Evolutionary conservation across 352 stramenopile species (phyloP).

Genomic region (Globisporangium camurandrum): DNA sequence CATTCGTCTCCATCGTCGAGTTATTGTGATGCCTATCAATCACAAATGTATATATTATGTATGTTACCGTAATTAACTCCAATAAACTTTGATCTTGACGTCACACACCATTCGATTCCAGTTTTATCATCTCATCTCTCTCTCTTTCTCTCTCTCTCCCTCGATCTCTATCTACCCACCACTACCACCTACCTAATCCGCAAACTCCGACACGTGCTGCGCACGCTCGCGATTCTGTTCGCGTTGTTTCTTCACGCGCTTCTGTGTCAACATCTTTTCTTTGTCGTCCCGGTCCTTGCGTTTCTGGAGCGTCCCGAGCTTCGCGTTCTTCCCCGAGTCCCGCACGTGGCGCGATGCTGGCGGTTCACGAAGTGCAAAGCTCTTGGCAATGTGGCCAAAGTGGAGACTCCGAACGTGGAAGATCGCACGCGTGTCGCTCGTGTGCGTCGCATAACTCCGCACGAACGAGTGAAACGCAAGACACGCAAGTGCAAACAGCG

Average conservation of each 20-base stretch:
- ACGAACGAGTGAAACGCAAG: slow-evolving; percentile 91
- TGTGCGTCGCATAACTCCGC: slow-evolving; percentile 90
- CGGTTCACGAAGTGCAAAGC: slow-evolving; percentile 85
- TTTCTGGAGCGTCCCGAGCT: slow-evolving; percentile 77
- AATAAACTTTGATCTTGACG: no score
- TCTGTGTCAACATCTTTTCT: slow-evolving; percentile 34
- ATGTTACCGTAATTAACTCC: no score
- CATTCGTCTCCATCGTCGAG: background rate
- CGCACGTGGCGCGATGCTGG: slow-evolving; percentile 75
- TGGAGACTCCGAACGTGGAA: slow-evolving; percentile 92
- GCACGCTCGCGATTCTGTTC: slow-evolving; percentile 57
- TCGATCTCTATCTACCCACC: background rate
- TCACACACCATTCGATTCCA: no score
- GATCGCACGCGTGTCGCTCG: slow-evolving; percentile 84
- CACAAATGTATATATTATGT: no score
- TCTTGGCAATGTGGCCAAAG: slow-evolving; percentile 92
- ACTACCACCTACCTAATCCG: slow-evolving; percentile 23
- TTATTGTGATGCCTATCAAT: slow-evolving; percentile 13
- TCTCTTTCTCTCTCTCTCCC: background rate
- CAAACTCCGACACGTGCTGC: slow-evolving; percentile 76
- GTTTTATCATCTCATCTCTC: background rate
- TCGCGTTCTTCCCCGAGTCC: slow-evolving; percentile 63
- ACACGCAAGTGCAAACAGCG: slow-evolving; percentile 78
- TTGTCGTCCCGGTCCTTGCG: slow-evolving; percentile 78
- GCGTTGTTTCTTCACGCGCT: slow-evolving; percentile 54